Base-by-base conservation (phyloP, 495 filamentous ascomycete species). In the Podospora comata region DNA sequence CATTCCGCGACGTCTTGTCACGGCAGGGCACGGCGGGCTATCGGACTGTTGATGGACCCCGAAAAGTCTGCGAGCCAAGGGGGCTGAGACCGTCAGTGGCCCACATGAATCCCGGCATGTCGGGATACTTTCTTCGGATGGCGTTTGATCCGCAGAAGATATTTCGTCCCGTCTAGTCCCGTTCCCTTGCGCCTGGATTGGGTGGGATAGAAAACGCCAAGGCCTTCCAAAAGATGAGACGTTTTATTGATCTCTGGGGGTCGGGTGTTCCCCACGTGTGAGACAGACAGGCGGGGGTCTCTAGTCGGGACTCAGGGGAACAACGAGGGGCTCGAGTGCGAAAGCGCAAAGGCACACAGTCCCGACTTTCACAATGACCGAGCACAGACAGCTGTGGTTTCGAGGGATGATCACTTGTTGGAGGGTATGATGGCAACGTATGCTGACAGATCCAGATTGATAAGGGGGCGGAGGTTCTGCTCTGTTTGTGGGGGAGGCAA, bases 51-150 rank as follows among this genome's bases (percentile, higher is more conserved):
- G 23, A 28, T 57, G 48, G 30, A 65, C 64, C 53, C 64, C 64
- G 64, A 65, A 19, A 56, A 27, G 28, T 53, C 16, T 30, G 53
- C 53, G 44, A 19, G 64, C 23, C 26, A 55, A 30, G 16, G 64
- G 64, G 16, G 28, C 30, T 56, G 39, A 55, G 20, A 57, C n/a
- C 7, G 32, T 34, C 56, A 23, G 65, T 5, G 11, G 7, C 7
- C 53, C 55, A 58, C 55, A 15, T 58, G 55, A 6, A 58, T 20
- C 23, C 55, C 55, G 3, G 55, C n/a, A 58, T 58, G 55, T 19
- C 55, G 55, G 55, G 23, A 58, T 58, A 15, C 30, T 34, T 34
- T 20, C 19, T 65, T 69, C 68, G 71, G 69, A 65, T 70, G 65
- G 64, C 63, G 53, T 58, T 56, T 63, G 32, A 48, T 54, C 69